These are phyloP conservation scores for Mrakia gelida DNA, from an alignment of 768 basidiomycete species.

Conservation along the genomic window DNA sequence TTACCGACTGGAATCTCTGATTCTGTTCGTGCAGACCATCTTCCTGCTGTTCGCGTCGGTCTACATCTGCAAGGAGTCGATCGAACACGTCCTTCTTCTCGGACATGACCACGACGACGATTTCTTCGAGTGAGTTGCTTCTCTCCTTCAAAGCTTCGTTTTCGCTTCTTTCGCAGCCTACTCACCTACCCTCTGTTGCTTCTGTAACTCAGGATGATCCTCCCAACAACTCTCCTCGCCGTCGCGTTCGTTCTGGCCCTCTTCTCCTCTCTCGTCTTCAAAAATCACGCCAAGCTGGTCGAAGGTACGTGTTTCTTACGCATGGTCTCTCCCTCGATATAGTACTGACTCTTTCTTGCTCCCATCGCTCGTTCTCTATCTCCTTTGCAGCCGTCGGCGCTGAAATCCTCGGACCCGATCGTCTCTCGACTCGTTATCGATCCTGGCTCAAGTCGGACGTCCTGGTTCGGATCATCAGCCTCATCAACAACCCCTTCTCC, in stretches of 20 bases:
- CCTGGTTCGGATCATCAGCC: slow-evolving; percentile 7
- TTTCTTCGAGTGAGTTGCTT: slow-evolving; percentile 32
- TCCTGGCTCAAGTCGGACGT: neutral
- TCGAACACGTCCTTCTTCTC: slow-evolving; percentile 78
- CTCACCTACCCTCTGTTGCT: neutral
- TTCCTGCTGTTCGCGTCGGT: slow-evolving; percentile 91
- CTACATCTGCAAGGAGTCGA: slow-evolving; percentile 94
- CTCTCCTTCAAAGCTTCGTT: slow-evolving; percentile 8
- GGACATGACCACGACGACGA: slow-evolving; percentile 39
- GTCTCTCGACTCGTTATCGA: neutral
- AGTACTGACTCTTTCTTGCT: neutral
- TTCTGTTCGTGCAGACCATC: slow-evolving; percentile 74
- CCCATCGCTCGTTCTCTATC: neutral
- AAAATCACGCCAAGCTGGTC: slow-evolving; percentile 46
- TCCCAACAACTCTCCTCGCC: slow-evolving; percentile 24
- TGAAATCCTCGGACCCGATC: neutral
- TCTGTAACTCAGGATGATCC: slow-evolving; percentile 4
- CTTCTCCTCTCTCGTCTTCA: slow-evolving; percentile 41
- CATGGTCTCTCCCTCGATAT: neutral
- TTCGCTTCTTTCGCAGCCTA: neutral
- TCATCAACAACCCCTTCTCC: slow-evolving; percentile 30
- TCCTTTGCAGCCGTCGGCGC: slow-evolving; percentile 15
- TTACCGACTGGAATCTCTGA: slow-evolving; percentile 27
- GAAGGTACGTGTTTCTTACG: slow-evolving; percentile 40
- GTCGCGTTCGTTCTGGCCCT: slow-evolving; percentile 24